A percentile compares a stretch with the other conserved stretches of the same genome.
phyloP scores from a whole-genome alignment of 129 eudicot genomes.

The Heracleum sosnowskyi region DNA sequence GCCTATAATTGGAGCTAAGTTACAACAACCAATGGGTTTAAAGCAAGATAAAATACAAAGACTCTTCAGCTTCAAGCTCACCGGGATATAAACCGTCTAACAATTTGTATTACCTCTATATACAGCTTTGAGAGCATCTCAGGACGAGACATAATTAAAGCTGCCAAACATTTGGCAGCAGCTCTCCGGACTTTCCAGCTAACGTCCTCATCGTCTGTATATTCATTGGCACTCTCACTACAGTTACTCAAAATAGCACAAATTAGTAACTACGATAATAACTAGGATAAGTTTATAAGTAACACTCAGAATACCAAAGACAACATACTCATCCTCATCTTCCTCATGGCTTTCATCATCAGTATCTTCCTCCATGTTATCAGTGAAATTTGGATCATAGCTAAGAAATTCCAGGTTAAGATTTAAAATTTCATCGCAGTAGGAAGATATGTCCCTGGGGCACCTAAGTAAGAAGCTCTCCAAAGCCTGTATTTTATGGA shows the following conservation, averaged over 20 bases:
- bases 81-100: neutral
- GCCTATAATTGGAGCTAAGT: neutral
- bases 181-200: constrained; percentile 99
- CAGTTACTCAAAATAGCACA: constrained; percentile 25
- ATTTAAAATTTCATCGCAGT: constrained; percentile 74
- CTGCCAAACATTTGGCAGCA: constrained; percentile 96
- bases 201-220: constrained; percentile 95
- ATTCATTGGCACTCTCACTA: constrained; percentile 94
- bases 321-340: constrained; percentile 94
- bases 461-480: constrained; percentile 96
- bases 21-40: neutral
- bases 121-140: constrained; percentile 88
- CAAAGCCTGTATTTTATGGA: constrained; percentile 51
- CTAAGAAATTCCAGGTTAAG: constrained; percentile 87
- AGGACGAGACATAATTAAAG: constrained; percentile 89
- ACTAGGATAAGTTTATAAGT: neutral
- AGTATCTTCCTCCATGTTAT: constrained; percentile 97
- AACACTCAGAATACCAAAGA: neutral
- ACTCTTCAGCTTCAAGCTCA: neutral
- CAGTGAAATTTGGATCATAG: constrained; percentile 98
- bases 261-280: constrained; percentile 13
- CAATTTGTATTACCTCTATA: constrained; percentile 56
- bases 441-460: constrained; percentile 80
- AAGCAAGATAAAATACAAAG: neutral
- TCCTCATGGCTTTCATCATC: constrained; percentile 75